These are phyloP conservation scores for Aspergillus saccharolyticus DNA, from an alignment of 495 filamentous ascomycete species.

Conservation along the genomic window DNA sequence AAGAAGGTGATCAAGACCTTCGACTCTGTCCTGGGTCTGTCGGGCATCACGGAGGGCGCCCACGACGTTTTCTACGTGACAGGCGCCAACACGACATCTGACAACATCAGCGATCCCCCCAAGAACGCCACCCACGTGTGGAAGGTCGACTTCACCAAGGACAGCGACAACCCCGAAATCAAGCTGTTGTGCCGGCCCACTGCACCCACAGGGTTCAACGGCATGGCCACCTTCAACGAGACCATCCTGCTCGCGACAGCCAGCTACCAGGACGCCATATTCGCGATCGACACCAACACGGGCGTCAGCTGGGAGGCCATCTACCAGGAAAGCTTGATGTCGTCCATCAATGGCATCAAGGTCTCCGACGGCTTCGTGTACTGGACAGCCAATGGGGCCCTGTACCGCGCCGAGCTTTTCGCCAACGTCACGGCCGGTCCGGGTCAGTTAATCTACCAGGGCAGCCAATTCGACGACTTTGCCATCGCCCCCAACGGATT, in stretches of 20 bases:
- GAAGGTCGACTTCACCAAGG: not conserved
- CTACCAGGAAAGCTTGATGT: not conserved
- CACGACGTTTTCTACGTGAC: not conserved
- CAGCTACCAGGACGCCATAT: not conserved
- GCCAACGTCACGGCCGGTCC: not conserved
- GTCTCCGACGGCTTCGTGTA: not conserved
- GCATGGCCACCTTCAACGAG: conserved; percentile 2
- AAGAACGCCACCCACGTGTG: not conserved
- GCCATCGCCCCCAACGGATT: not conserved
- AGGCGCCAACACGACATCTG: not conserved
- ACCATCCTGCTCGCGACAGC: not conserved
- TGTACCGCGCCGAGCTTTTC: not conserved
- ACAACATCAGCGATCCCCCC: not conserved
- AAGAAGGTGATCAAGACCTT: not conserved
- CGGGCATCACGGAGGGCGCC: not conserved
- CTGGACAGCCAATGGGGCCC: not conserved
- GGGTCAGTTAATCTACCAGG: not conserved
- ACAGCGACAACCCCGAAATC: not conserved
- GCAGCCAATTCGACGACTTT: not conserved
- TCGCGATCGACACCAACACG: not conserved
- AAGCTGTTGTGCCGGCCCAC: not conserved
- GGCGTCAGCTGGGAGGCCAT: conserved; percentile 2
- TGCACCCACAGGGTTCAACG: not conserved
- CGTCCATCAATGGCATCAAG: not conserved
- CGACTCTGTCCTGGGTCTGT: not conserved